Evolutionary conservation across 2,329 filamentous ascomycete species (phyloP), one percentile per base, ranked within the genome.

Genomic region (Botryosphaeria agaves): DNA sequence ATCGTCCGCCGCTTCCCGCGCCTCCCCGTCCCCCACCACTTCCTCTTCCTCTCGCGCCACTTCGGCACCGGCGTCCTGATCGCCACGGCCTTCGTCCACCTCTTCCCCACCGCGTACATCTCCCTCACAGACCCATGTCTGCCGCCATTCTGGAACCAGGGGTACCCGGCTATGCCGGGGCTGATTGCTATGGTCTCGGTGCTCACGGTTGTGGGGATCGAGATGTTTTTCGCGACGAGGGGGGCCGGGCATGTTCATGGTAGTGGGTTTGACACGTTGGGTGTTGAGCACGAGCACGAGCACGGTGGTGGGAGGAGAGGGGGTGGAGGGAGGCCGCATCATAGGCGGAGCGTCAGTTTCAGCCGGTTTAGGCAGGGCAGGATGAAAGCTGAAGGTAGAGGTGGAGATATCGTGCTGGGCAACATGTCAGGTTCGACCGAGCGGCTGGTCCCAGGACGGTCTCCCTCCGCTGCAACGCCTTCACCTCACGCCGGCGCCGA

Each of bases 191-290:
- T 92, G 79, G 53, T 74, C 7, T 74, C 79, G 7, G 79, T 82
- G n/a, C 64, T 92, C 35, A 59, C 79, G 3, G 84, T 94, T 3
- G 81, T 92, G 5, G 69, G 72, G 2, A 67, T 94, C 31, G 87
- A 95, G 52, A 92, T 89, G 57, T 83, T 84, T 49, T 75, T 95
- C 41, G 84, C 83, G 0, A 78, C 76, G 31, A 65, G 66, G 46
- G 72, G 72, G 4, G 70, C 69, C 6, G 61, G 61, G 11, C 70
- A 75, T 45, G 59, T 63, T 28, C 70, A 75, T 44, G 53, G 57
- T 8, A 59, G 51, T 18, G 64, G 66, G 35, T 68, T 65, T 37
- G 61, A 66, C 36, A 55, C 55, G 2, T 38, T 55, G 28, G 40
- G 42, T 19, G 42, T 40, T 7, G 46, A 43, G 25, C 39, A 26